Percentiles rank a stretch among this genome's conserved stretches.
phyloP scores from a whole-genome alignment of 345 rosid species.

The Moricandia moricandioides region DNA sequence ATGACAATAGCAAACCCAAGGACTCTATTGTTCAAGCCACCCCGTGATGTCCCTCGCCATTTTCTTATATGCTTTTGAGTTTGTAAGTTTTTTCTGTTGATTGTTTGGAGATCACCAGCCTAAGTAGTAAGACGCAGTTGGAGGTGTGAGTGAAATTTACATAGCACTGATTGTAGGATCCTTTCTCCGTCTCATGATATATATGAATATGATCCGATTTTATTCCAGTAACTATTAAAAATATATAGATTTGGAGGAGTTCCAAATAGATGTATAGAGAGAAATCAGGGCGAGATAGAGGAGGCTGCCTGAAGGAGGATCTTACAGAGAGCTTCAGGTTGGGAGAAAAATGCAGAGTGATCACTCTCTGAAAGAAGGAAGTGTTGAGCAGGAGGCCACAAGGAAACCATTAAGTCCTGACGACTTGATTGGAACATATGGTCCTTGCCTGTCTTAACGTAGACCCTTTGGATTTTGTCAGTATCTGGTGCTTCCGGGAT shows the following conservation, averaged over 20 bases:
- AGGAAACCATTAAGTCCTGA: slow-evolving; percentile 36
- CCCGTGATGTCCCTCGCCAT: slow-evolving; percentile 39
- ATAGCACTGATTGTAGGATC: slow-evolving; percentile 22
- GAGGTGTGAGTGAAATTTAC: no score
- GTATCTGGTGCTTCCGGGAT: slow-evolving; percentile 29
- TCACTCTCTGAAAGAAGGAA: slow-evolving; percentile 38
- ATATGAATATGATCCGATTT: slow-evolving; percentile 10
- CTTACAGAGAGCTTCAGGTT: slow-evolving; percentile 30
- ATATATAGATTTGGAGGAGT: not conserved
- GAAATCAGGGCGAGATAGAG: slow-evolving; percentile 9
- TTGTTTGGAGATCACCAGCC: slow-evolving; percentile 14
- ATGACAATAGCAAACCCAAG: slow-evolving; percentile 67
- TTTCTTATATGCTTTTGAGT: slow-evolving; percentile 21
- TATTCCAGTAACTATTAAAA: not conserved
- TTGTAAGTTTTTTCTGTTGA: slow-evolving; percentile 25
- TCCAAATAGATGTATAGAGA: not conserved
- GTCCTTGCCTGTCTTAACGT: slow-evolving; percentile 40
- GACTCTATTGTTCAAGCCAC: slow-evolving; percentile 70
- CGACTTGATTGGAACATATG: slow-evolving; percentile 3
- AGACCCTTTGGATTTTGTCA: slow-evolving; percentile 39
- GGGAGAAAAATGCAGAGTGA: slow-evolving; percentile 43
- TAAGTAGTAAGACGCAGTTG: slow-evolving; percentile 14
- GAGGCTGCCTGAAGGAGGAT: slow-evolving; percentile 34
- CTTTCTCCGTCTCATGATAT: slow-evolving; percentile 6
- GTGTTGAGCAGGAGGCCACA: slow-evolving; percentile 40